Conservation (phyloP, 768 basidiomycete genomes). For the Lanmaoa rubissima region DNA sequence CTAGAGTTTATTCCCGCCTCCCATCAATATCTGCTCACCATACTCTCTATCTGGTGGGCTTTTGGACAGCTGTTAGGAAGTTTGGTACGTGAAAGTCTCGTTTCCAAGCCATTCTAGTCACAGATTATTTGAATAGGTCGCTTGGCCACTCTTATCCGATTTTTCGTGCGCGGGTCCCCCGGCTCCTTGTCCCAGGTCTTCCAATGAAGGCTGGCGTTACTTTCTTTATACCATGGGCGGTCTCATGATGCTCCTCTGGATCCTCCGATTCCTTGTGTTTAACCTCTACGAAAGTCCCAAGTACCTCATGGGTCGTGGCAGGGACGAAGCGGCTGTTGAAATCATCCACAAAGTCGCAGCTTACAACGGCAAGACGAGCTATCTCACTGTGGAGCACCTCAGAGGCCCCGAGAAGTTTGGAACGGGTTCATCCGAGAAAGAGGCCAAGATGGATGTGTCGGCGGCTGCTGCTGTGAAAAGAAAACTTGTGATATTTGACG, state of each 20-base stretch:
- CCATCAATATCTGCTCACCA: conserved; percentile 73
- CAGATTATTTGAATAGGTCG: conserved; percentile 41
- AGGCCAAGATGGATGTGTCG: conserved; percentile 33
- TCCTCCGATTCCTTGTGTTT: conserved; percentile 65
- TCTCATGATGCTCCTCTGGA: conserved; percentile 60
- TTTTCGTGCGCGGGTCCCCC: conserved; percentile 52
- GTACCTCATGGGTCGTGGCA: conserved; percentile 67
- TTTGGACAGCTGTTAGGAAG: conserved; percentile 67
- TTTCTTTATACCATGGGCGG: conserved; percentile 74
- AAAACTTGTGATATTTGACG: conserved; percentile 39
- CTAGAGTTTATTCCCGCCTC: conserved; percentile 67
- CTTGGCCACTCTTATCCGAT: conserved; percentile 72
- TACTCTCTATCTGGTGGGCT: conserved; percentile 80
- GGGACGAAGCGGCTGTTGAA: conserved; percentile 58
- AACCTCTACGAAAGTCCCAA: conserved; percentile 68
- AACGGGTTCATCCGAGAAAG: conserved; percentile 7
- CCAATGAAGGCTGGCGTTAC: conserved; percentile 76
- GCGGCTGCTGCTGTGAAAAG: conserved; percentile 38
- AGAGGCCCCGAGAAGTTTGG: conserved; percentile 16
- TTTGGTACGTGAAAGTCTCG: conserved; percentile 29
- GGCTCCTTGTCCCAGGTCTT: conserved; percentile 50
- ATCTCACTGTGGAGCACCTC: conserved; percentile 53
- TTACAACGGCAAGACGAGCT: conserved; percentile 52
- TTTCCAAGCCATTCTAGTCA: not conserved
- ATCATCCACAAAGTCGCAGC: conserved; percentile 60